Percentiles rank a stretch among this genome's conserved stretches.
phyloP scores from a whole-genome alignment of 2,329 filamentous ascomycete species.

The Neonectria sp. region DNA sequence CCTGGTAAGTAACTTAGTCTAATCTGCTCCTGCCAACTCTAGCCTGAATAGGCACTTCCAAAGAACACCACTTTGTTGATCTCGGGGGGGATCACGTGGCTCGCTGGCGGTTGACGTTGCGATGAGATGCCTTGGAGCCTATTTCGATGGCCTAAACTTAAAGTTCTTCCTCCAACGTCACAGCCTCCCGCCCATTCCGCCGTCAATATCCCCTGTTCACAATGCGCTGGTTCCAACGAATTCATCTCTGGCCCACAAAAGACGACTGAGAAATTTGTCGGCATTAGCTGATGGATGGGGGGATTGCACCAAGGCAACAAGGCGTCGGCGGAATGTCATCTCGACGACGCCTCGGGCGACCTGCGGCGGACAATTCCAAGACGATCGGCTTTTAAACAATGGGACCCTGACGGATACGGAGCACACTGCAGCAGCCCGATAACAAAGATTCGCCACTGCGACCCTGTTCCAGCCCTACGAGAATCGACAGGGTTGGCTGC shows the following conservation, averaged over 20 bases:
- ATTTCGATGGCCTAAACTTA: not conserved
- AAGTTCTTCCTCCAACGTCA: not conserved
- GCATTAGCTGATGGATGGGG: not conserved
- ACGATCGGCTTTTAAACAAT: not conserved
- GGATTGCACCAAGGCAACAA: slow-evolving; percentile 28
- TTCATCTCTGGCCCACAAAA: slow-evolving; percentile 1
- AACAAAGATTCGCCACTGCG: slow-evolving; percentile 9
- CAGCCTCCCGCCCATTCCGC: not conserved
- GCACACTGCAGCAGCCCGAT: not conserved
- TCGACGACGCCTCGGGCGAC: slow-evolving; percentile 23
- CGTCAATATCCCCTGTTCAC: not conserved
- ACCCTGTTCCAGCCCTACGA: slow-evolving; percentile 46
- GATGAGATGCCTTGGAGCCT: not conserved
- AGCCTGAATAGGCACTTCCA: not conserved
- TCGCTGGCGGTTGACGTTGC: not conserved
- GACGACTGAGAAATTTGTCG: slow-evolving; percentile 3
- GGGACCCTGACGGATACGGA: not conserved
- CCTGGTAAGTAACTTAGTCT: not conserved
- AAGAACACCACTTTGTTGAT: not conserved
- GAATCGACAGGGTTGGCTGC: slow-evolving; percentile 35
- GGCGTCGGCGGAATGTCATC: slow-evolving; percentile 20
- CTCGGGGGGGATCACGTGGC: not conserved
- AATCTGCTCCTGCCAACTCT: not conserved
- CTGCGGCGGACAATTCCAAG: slow-evolving; percentile 13
- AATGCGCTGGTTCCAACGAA: not conserved